phyloP scores from a whole-genome alignment of 176 grass and related monocot species.

The Otatea glauca region DNA sequence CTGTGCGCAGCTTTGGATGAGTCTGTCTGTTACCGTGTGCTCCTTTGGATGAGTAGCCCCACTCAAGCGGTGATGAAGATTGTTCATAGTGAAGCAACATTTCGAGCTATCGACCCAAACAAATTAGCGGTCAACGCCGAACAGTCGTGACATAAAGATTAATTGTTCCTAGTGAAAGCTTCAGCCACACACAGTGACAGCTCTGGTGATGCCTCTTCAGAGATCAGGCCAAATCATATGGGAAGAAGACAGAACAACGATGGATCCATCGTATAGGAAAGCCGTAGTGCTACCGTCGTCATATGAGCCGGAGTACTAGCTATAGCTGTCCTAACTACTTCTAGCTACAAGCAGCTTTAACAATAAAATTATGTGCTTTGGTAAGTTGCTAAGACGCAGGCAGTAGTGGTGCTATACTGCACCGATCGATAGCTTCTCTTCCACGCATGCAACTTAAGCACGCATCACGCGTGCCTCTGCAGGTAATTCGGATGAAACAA shows the following conservation, averaged over 20 bases:
- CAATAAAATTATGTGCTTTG: neutral
- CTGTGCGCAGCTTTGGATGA: neutral
- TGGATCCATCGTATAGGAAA: slow-evolving; percentile 23
- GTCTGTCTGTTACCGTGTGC: neutral
- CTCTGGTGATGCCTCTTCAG: neutral
- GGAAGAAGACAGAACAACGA: slow-evolving; percentile 30
- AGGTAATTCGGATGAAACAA: neutral
- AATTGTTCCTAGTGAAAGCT: slow-evolving; percentile 25
- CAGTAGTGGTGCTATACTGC: neutral
- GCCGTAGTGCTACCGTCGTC: neutral
- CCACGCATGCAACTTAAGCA: neutral
- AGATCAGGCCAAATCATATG: neutral
- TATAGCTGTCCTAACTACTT: neutral
- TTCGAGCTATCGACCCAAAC: slow-evolving; percentile 21
- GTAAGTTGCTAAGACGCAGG: neutral
- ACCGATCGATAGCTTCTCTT: neutral
- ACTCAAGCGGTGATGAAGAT: neutral
- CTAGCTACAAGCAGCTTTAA: neutral
- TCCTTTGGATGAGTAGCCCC: neutral
- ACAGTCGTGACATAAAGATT: neutral
- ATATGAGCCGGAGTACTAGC: neutral
- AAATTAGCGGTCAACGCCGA: slow-evolving; percentile 9
- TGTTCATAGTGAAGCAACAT: neutral
- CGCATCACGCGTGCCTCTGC: too few relatives aligned
- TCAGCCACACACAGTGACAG: neutral